phyloP scores from a whole-genome alignment of 2,329 filamentous ascomycete genomes.

The Coniochaeta sp. region DNA sequence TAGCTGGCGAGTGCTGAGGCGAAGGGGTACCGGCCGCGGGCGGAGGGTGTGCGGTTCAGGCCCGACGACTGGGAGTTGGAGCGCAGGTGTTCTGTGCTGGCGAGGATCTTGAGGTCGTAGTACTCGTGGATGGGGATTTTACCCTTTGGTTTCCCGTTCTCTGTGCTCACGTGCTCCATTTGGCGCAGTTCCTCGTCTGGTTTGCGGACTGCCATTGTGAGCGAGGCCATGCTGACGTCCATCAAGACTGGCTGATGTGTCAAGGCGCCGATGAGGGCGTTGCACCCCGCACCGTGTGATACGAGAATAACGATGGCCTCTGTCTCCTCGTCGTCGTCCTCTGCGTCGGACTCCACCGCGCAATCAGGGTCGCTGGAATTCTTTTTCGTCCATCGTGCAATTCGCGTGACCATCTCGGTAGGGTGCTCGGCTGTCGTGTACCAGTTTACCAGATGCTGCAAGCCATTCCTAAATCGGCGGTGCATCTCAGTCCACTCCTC shows the following conservation, averaged over 20 bases:
- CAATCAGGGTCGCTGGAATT: conserved; percentile 25
- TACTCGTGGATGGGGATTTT: conserved; percentile 47
- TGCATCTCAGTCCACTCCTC: conserved; percentile 98
- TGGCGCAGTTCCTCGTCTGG: conserved; percentile 26
- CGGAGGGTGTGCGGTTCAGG: neutral
- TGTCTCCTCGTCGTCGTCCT: conserved; percentile 49
- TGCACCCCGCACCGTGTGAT: conserved; percentile 92
- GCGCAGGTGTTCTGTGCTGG: conserved; percentile 64
- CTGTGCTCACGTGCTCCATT: conserved; percentile 5
- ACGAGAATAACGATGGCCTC: conserved; percentile 82
- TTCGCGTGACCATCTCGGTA: conserved; percentile 43
- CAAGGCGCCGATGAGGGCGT: conserved; percentile 86
- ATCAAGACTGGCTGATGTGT: conserved; percentile 87
- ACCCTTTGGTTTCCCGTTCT: neutral
- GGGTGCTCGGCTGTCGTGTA: conserved; percentile 56
- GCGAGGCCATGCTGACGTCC: conserved; percentile 81
- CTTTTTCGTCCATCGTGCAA: conserved; percentile 20
- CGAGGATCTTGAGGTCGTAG: conserved; percentile 70
- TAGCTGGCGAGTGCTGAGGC: conserved; percentile 18
- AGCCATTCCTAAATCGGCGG: conserved; percentile 72
- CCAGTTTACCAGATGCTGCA: conserved; percentile 77
- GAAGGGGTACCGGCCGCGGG: conserved; percentile 34
- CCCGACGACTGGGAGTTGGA: conserved; percentile 16
- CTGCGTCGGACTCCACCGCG: conserved; percentile 30
- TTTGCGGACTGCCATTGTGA: conserved; percentile 78